Base-by-base conservation (phyloP, 495 filamentous ascomycete species). In the Pseudotulostoma volvatum region DNA sequence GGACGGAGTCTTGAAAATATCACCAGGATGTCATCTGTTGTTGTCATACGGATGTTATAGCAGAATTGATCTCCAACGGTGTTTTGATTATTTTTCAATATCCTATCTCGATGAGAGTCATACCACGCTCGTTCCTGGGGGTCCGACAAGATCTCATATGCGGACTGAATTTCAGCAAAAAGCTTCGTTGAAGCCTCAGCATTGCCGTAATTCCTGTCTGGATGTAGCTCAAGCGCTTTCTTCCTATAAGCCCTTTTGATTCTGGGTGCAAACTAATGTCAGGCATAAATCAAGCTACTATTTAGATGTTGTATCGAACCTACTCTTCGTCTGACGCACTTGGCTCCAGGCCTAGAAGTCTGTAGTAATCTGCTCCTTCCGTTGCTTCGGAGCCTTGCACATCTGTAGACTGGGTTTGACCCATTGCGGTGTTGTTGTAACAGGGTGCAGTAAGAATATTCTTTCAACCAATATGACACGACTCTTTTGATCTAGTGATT, bases 121-220 rank as follows among this genome's bases (percentile, higher is more conserved):
- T 99, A 99, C 90, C 90, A 96, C 7, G 87, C 79, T 34, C 92
- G 76, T 54, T 99, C 90, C 54, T 96, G 87, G 5, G 84, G 76
- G 54, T 99, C 92, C 11, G 86, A 92, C 2, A 99, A 76, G 15
- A 96, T 74, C 52, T 96, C 86, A 56, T 96, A 93, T 28, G 90
- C 90, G 7, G 84, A 69, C 53, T 94, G 87, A 17, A 96, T 70
- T 47, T 90, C 85, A 33, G 87, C 85, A 53, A 99, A 99, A 14
- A 77, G 74, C 42, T 60, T 65, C 0, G 90, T 97, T 5, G 88
- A 73, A 43, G 75, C 73, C 44, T 90, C 84, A 37, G 75, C 75
- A 51, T 93, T 77, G 42, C 80, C 81, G 56, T 76, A 83, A 57
- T 99, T 99, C 44, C 88, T 80, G 55, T 99, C 90, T 1, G 90